These are phyloP conservation scores for Drechslera avenae DNA, from an alignment of 2,329 filamentous ascomycete genomes.

Conservation along the genomic window DNA sequence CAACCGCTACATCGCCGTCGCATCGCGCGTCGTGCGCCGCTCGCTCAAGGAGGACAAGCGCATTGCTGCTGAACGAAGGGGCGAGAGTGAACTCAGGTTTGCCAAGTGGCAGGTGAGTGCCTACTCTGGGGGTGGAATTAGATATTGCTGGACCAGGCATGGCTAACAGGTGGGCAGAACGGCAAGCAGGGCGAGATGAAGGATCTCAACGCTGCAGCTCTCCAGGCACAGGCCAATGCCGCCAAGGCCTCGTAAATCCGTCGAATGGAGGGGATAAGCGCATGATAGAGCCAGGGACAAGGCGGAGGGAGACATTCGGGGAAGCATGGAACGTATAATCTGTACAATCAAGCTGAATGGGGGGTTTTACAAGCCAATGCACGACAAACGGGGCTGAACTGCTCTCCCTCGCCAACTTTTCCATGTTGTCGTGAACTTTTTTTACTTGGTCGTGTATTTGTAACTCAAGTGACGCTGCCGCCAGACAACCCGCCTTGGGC, in stretches of 20 bases:
- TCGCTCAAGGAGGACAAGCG: slow-evolving; percentile 96
- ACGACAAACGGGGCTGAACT: slow-evolving; percentile 30
- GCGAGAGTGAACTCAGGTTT: slow-evolving; percentile 86
- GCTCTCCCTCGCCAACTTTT: neutral
- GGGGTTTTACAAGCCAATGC: slow-evolving; percentile 35
- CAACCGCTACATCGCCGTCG: slow-evolving; percentile 98
- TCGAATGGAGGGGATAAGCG: slow-evolving; percentile 3
- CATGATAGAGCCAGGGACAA: slow-evolving; percentile 10
- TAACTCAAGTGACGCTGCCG: slow-evolving; percentile 6
- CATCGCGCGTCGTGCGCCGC: slow-evolving; percentile 91
- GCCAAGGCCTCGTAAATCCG: slow-evolving; percentile 49
- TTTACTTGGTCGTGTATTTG: slow-evolving; percentile 1
- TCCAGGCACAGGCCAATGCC: slow-evolving; percentile 54
- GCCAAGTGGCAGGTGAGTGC: slow-evolving; percentile 91
- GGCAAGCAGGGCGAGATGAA: slow-evolving; percentile 92
- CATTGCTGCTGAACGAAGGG: slow-evolving; percentile 84
- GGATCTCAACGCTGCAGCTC: slow-evolving; percentile 65
- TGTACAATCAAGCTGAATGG: slow-evolving; percentile 44
- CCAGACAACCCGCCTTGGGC: slow-evolving; percentile 1
- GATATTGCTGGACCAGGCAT: slow-evolving; percentile 19
- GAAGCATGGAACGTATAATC: slow-evolving; percentile 42
- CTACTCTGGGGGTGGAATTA: slow-evolving; percentile 1
- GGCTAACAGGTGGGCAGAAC: slow-evolving; percentile 64
- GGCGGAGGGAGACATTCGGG: slow-evolving; percentile 12
- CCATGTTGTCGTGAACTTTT: slow-evolving; percentile 4